Evolutionary conservation across 2,329 filamentous ascomycete species (phyloP), one percentile per base, ranked within the genome.

Genomic region (Talaromyces marneffei): DNA sequence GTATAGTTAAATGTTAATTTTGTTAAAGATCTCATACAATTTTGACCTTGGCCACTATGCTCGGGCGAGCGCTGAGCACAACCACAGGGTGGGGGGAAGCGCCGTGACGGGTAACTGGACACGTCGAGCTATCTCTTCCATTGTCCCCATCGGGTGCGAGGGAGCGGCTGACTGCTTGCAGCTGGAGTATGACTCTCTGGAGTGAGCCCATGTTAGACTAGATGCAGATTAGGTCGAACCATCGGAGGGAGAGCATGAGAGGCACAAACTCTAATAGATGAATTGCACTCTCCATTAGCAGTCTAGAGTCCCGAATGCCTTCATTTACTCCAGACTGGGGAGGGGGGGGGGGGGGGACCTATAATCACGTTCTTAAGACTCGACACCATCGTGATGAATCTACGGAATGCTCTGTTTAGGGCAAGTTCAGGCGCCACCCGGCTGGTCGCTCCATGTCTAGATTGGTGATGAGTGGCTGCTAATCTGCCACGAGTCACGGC

Each of bases 81-180:
- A n/a, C n/a, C n/a, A n/a, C n/a, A n/a, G n/a, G n/a, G n/a, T n/a
- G n/a, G n/a, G n/a, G n/a, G n/a, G n/a, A n/a, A n/a, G n/a, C n/a
- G n/a, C n/a, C n/a, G n/a, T n/a, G n/a, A n/a, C n/a, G n/a, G n/a
- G 31, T 31, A 18, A 31, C 46, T 50, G 27, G 29, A 33, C 29
- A 52, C 33, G 52, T 55, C 33, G 52, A 33, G 12, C 33, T 37
- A 18, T 35, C 33, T n/a, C 52, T 55, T 40, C 52, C 52, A 35
- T 55, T 27, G 20, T 40, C 18, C 33, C 29, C 33, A n/a, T 55
- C 52, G 16, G 52, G 33, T 54, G 31, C 12, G 18, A 37, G 16
- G 52, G 33, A 8, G 31, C 52, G 52, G 52, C 52, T 55, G 52
- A 55, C 52, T 55, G 35, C 52, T n/a, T 40, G 33, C 52, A 55